phyloP scores from a whole-genome alignment of 805 yeast species.

The Yarrowia sp. region DNA sequence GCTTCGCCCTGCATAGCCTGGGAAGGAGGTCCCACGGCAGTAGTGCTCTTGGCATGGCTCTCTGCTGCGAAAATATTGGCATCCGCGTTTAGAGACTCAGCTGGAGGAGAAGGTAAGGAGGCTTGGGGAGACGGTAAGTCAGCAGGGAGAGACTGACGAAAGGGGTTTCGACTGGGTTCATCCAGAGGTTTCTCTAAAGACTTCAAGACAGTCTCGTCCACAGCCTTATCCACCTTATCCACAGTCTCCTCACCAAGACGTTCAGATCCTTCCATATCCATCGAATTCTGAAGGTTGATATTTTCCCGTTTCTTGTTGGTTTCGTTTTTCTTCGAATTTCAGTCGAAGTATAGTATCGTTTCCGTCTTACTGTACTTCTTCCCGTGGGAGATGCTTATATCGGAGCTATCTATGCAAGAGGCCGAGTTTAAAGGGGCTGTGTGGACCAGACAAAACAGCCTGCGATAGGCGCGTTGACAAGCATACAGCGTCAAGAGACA shows the following conservation, averaged over 20 bases:
- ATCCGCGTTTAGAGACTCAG: not conserved
- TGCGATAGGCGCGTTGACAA: not conserved
- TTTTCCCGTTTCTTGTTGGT: not conserved
- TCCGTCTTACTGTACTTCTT: not conserved
- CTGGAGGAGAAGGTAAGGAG: not conserved
- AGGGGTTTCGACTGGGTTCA: not conserved
- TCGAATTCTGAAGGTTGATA: no score
- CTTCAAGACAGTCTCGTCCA: no score
- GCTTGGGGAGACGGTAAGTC: no score
- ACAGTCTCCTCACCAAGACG: not conserved
- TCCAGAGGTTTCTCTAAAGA: not conserved
- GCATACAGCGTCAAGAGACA: not conserved
- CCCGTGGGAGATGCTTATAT: conserved; percentile 6
- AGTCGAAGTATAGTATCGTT: not conserved
- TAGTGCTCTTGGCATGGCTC: not conserved
- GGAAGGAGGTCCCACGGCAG: not conserved
- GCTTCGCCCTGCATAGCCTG: conserved; percentile 20
- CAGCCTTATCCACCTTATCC: no score
- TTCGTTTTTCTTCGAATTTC: not conserved
- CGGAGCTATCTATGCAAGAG: conserved; percentile 12
- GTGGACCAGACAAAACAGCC: not conserved
- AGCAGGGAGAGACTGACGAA: not conserved
- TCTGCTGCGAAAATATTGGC: not conserved
- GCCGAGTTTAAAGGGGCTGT: conserved; percentile 16
- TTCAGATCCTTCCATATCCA: not conserved